Percentiles rank a stretch among this genome's conserved stretches.
These are phyloP conservation scores for Aspergillus persii DNA, from an alignment of 2,329 filamentous ascomycete species.

Conservation along the genomic window DNA sequence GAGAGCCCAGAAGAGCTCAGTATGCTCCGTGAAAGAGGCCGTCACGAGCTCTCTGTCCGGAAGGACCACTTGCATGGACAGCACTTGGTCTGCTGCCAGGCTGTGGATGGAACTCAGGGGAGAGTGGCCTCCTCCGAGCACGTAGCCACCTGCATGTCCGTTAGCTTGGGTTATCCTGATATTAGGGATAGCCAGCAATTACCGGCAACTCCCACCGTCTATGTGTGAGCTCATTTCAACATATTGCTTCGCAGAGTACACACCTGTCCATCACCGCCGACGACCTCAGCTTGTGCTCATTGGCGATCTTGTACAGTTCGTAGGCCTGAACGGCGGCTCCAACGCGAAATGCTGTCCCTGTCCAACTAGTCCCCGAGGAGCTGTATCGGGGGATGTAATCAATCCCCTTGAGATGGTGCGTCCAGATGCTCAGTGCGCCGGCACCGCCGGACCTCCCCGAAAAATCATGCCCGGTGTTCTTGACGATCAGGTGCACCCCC, in stretches of 20 bases:
- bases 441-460: constrained; percentile 47
- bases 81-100: constrained; percentile 35
- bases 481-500: constrained; percentile 38
- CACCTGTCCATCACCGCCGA: constrained; percentile 47
- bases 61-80: not conserved
- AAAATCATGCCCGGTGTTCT: constrained; percentile 51
- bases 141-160: constrained; percentile 52
- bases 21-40: not conserved
- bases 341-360: constrained; percentile 52
- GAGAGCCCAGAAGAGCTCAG: constrained; percentile 60
- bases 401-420: constrained; percentile 47
- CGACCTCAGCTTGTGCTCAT: constrained; percentile 47
- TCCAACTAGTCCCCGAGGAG: constrained; percentile 37
- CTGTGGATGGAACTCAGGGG: constrained; percentile 55
- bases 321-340: constrained; percentile 55
- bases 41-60: not conserved
- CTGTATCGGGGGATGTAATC: constrained; percentile 42
- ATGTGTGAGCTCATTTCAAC: constrained; percentile 9
- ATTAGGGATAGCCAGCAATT: not conserved
- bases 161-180: not conserved
- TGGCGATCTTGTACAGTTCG: constrained; percentile 47
- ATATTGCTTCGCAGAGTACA: too few relatives aligned
- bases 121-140: constrained; percentile 60
- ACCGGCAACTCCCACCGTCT: constrained; percentile 54
- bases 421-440: constrained; percentile 51